Percentiles rank a stretch among this genome's conserved stretches.
phyloP scores from a whole-genome alignment of 257 asterid species.

The Solanum stenotomum region DNA sequence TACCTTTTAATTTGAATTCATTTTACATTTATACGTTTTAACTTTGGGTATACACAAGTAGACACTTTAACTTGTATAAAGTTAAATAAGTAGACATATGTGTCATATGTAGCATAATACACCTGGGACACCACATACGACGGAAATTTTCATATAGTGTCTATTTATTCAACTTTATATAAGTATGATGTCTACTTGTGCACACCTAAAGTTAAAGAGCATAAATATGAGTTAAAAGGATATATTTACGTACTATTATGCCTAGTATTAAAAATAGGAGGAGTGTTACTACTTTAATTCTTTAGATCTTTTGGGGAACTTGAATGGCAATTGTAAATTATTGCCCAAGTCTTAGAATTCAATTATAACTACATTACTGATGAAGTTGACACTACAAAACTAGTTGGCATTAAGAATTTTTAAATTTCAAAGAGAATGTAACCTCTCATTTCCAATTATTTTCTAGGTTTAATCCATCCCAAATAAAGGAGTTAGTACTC shows the following conservation, averaged over 20 bases:
- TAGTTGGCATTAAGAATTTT: background rate
- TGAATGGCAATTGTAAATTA: background rate
- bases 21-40: too few relatives aligned
- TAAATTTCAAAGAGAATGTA: background rate
- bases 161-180: too few relatives aligned
- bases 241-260: too few relatives aligned
- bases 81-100: too few relatives aligned
- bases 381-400: background rate
- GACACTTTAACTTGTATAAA: too few relatives aligned
- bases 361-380: background rate
- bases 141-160: too few relatives aligned
- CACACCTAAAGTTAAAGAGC: too few relatives aligned
- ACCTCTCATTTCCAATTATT: background rate
- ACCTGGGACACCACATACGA: background rate
- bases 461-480: background rate
- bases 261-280: background rate
- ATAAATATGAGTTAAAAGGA: too few relatives aligned
- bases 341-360: background rate
- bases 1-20: too few relatives aligned
- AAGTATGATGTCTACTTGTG: too few relatives aligned
- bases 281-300: background rate
- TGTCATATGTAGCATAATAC: too few relatives aligned
- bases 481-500: background rate
- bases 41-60: background rate
- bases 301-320: background rate